Conservation (phyloP, 805 yeast species). For the Pichia phayaonensis region DNA sequence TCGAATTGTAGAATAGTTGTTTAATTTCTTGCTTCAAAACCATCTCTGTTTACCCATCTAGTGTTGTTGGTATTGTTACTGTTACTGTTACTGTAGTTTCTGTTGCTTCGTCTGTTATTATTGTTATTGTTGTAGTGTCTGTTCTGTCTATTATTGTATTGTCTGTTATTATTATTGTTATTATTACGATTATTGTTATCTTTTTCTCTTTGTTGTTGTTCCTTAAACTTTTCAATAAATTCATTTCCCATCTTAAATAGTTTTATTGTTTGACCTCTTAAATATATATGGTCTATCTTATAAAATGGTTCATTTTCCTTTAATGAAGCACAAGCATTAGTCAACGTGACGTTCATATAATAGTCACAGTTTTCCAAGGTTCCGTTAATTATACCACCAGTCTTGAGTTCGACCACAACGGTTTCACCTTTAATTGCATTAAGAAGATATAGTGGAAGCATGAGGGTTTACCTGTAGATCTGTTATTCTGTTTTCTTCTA, state of each 20-base stretch:
- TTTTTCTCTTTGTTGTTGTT: constrained; percentile 42
- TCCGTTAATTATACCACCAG: constrained; percentile 87
- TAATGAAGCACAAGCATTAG: constrained; percentile 63
- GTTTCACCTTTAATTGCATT: constrained; percentile 89
- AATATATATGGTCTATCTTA: constrained; percentile 65
- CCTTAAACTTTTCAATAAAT: constrained; percentile 68
- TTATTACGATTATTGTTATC: constrained; percentile 16
- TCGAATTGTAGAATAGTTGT: neutral
- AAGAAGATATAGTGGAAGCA: constrained; percentile 85
- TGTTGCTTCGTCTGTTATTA: constrained; percentile 20
- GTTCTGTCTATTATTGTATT: constrained; percentile 12
- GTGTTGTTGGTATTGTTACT: constrained; percentile 20
- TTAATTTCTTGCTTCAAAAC: neutral
- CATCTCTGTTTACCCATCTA: constrained; percentile 14
- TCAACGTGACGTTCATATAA: constrained; percentile 89
- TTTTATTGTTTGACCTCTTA: constrained; percentile 81
- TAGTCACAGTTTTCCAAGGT: constrained; percentile 78
- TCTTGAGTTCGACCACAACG: constrained; percentile 80
- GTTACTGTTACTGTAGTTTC: constrained; percentile 15
- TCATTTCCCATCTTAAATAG: constrained; percentile 69
- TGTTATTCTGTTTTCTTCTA: too few species aligned
- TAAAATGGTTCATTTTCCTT: constrained; percentile 53
- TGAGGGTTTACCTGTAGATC: constrained; percentile 19
- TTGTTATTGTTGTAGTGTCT: constrained; percentile 8
- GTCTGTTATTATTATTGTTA: constrained; percentile 16